phyloP scores from a whole-genome alignment of 176 grass and related monocot genomes.

The Saccharum spontaneum region DNA sequence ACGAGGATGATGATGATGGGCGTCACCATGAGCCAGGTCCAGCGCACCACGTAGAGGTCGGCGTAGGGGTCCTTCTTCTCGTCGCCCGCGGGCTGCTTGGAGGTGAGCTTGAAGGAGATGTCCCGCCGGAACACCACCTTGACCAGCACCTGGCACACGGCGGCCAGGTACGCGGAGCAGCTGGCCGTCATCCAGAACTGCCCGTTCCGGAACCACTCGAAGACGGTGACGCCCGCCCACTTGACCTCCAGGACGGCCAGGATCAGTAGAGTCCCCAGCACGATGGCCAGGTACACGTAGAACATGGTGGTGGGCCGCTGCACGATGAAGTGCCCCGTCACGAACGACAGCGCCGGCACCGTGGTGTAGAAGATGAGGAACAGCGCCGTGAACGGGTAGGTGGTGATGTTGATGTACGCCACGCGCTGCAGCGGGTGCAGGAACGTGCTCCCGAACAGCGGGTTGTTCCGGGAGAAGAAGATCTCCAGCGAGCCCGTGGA shows the following conservation, averaged over 20 bases:
- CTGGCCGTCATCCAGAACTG: conserved; percentile 98
- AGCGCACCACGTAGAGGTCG: conserved; percentile 75
- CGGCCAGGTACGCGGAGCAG: conserved; percentile 80
- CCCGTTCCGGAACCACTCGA: conserved; percentile 94
- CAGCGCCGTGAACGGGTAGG: conserved; percentile 92
- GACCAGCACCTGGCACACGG: conserved; percentile 75
- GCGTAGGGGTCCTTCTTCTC: conserved; percentile 92
- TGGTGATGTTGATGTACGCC: conserved; percentile 91
- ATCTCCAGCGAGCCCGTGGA: conserved; percentile 86
- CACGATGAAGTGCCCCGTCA: conserved; percentile 93
- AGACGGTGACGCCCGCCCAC: conserved; percentile 77
- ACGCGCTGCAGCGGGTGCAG: conserved; percentile 83
- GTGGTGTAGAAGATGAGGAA: conserved; percentile 96
- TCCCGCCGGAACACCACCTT: conserved; percentile 80
- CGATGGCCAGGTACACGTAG: conserved; percentile 79
- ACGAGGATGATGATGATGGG: conserved; percentile 77
- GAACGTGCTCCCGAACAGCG: conserved; percentile 64
- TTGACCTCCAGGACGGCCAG: conserved; percentile 81
- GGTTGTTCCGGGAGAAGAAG: conserved; percentile 95
- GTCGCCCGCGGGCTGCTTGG: conserved; percentile 64
- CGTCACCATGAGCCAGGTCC: conserved; percentile 70
- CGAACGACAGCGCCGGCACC: conserved; percentile 82
- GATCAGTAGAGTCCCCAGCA: conserved; percentile 65
- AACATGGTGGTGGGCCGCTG: conserved; percentile 75
- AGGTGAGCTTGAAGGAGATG: conserved; percentile 84